Conservation (phyloP, 2,329 filamentous ascomycete species). For the Ceratocystis cubensis region DNA sequence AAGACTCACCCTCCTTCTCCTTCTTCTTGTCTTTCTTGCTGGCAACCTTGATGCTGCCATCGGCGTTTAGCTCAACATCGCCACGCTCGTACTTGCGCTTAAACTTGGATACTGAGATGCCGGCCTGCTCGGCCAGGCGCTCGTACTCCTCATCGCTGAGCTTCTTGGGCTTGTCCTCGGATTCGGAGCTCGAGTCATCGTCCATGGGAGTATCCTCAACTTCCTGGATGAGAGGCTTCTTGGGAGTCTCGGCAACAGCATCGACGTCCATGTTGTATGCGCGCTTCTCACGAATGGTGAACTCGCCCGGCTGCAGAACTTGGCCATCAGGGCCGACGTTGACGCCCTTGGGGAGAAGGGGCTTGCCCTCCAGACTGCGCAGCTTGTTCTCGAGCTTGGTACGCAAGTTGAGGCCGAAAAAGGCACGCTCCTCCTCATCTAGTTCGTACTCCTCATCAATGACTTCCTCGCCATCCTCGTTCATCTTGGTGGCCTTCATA, state of each 20-base stretch:
- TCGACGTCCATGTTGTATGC: slow-evolving; percentile 95
- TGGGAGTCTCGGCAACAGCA: slow-evolving; percentile 46
- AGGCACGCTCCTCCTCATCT: slow-evolving; percentile 79
- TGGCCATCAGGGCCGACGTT: slow-evolving; percentile 64
- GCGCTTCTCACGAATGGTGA: slow-evolving; percentile 80
- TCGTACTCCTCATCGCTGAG: slow-evolving; percentile 31
- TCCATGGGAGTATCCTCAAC: slow-evolving; percentile 31
- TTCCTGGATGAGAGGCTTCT: slow-evolving; percentile 38
- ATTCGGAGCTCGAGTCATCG: slow-evolving; percentile 30
- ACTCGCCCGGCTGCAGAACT: slow-evolving; percentile 55
- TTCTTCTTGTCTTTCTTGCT: slow-evolving; percentile 71
- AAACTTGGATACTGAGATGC: slow-evolving; percentile 63
- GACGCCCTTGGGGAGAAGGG: slow-evolving; percentile 62
- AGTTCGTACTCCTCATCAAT: slow-evolving; percentile 49
- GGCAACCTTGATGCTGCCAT: slow-evolving; percentile 53
- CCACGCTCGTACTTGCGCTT: slow-evolving; percentile 66
- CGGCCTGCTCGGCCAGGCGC: slow-evolving; percentile 51
- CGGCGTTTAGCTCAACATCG: slow-evolving; percentile 53
- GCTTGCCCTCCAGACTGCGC: slow-evolving; percentile 77
- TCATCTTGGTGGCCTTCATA: slow-evolving; percentile 54
- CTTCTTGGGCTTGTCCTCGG: slow-evolving; percentile 25
- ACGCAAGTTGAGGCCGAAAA: slow-evolving; percentile 61
- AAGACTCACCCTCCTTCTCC: slow-evolving; percentile 33
- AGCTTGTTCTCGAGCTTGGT: slow-evolving; percentile 65
- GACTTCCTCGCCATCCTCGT: slow-evolving; percentile 49